Evolutionary conservation across 371 early-diverging fungal genomes (phyloP).

Genomic region (Umbelopsis sp.): DNA sequence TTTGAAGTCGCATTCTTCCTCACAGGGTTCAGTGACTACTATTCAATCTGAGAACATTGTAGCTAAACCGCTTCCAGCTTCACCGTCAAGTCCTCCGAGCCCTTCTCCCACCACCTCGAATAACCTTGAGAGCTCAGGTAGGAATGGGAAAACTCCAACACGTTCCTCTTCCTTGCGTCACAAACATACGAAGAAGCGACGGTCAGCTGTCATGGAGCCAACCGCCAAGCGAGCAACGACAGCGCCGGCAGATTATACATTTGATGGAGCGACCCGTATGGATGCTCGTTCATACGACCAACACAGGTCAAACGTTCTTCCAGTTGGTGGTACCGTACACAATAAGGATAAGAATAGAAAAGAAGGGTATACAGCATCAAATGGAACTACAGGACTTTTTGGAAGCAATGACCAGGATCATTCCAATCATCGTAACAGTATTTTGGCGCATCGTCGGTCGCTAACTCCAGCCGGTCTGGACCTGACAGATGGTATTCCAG

Average conservation of each 20-base stretch:
- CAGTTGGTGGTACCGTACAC: neutral
- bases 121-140: neutral
- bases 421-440: slow-evolving; percentile 14
- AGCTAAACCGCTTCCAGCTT: neutral
- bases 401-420: neutral
- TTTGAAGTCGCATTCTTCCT: neutral
- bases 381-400: neutral
- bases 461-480: slow-evolving; percentile 21
- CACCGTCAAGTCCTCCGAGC: neutral
- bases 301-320: neutral
- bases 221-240: neutral
- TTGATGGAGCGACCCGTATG: neutral
- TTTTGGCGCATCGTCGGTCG: slow-evolving; percentile 14
- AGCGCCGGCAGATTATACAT: neutral
- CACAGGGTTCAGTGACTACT: neutral
- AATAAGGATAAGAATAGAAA: neutral
- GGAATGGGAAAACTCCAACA: slow-evolving; percentile 25
- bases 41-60: neutral
- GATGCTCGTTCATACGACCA: neutral
- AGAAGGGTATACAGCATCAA: neutral
- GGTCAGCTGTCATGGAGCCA: slow-evolving; percentile 38
- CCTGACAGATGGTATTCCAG: slow-evolving; percentile 19
- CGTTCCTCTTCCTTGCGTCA: slow-evolving; percentile 33
- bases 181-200: slow-evolving; percentile 37
- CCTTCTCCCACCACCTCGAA: neutral